Conservation (phyloP, 1,139 yeast species). For the Saccharomyces hybrid region DNA sequence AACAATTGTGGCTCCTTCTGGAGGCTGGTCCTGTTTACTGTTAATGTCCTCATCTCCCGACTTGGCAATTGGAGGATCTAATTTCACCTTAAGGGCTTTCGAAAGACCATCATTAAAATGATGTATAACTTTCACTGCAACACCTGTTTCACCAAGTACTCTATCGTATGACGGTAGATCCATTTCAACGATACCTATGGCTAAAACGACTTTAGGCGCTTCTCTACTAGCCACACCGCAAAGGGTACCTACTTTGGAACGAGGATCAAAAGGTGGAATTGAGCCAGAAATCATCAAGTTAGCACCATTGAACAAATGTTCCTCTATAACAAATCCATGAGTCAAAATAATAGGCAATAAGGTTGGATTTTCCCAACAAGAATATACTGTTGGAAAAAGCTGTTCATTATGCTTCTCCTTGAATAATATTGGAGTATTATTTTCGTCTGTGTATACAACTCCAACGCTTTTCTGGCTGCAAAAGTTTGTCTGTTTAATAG, state of each 20-base stretch:
- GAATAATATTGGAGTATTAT: constrained; percentile 68
- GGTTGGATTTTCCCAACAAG: constrained; percentile 63
- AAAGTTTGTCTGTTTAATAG: constrained; percentile 60
- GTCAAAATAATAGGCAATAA: constrained; percentile 63
- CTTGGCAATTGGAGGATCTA: constrained; percentile 36
- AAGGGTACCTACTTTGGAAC: constrained; percentile 41
- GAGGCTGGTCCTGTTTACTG: constrained; percentile 5
- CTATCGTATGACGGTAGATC: constrained; percentile 41
- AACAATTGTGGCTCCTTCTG: constrained; percentile 8
- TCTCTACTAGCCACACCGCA: constrained; percentile 64
- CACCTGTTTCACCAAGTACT: constrained; percentile 52
- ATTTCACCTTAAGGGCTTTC: constrained; percentile 38
- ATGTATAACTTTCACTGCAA: constrained; percentile 58
- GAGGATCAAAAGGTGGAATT: constrained; percentile 60
- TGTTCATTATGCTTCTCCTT: constrained; percentile 45
- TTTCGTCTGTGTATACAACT: constrained; percentile 54
- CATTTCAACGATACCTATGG: constrained; percentile 61
- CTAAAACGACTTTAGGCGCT: constrained; percentile 60
- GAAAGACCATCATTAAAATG: constrained; percentile 47
- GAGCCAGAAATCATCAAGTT: constrained; percentile 90
- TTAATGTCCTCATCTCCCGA: constrained; percentile 10
- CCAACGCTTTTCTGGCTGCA: constrained; percentile 49
- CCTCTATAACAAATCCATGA: constrained; percentile 62
- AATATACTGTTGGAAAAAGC: constrained; percentile 63
- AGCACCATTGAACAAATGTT: constrained; percentile 59